These are phyloP conservation scores for Dioscorea alata DNA, from an alignment of 106 monocot species.

Conservation along the genomic window DNA sequence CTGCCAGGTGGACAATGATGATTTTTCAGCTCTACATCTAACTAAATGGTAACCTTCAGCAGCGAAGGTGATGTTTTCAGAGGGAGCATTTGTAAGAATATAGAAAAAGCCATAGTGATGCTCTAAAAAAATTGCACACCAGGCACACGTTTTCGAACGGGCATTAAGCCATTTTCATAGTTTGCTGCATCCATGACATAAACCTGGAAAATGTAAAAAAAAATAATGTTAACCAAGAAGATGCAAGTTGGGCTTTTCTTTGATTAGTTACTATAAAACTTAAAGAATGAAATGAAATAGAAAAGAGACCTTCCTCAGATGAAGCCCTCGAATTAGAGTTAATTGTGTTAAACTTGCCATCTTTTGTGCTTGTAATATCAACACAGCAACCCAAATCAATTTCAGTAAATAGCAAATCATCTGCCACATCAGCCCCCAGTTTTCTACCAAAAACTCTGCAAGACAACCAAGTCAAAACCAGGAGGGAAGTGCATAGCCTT, in stretches of 20 bases:
- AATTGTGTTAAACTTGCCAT: slow-evolving; percentile 83
- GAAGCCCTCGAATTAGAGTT: slow-evolving; percentile 90
- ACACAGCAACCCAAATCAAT: slow-evolving; percentile 60
- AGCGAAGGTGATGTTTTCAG: slow-evolving; percentile 18
- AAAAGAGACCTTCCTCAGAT: slow-evolving; percentile 92
- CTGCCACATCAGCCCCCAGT: slow-evolving; percentile 34
- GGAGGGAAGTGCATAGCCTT: background rate
- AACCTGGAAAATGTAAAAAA: slow-evolving; percentile 51
- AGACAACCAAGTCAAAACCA: slow-evolving; percentile 8
- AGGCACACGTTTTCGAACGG: slow-evolving; percentile 51
- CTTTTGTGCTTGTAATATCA: slow-evolving; percentile 93
- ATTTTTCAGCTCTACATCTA: slow-evolving; percentile 69
- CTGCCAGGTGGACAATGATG: slow-evolving; percentile 49
- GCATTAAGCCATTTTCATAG: slow-evolving; percentile 41
- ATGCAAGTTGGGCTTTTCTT: background rate
- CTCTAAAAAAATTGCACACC: slow-evolving; percentile 92
- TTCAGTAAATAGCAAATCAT: slow-evolving; percentile 66
- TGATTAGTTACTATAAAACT: background rate
- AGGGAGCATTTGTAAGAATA: slow-evolving; percentile 82
- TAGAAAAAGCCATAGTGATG: slow-evolving; percentile 91
- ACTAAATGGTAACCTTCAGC: slow-evolving; percentile 54
- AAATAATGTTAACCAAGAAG: slow-evolving; percentile 7
- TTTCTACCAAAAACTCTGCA: slow-evolving; percentile 66
- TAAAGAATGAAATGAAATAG: slow-evolving; percentile 8
- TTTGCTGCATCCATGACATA: slow-evolving; percentile 64